phyloP scores from a whole-genome alignment of 2,329 filamentous ascomycete species.

The Aspergillus quadricinctus region DNA sequence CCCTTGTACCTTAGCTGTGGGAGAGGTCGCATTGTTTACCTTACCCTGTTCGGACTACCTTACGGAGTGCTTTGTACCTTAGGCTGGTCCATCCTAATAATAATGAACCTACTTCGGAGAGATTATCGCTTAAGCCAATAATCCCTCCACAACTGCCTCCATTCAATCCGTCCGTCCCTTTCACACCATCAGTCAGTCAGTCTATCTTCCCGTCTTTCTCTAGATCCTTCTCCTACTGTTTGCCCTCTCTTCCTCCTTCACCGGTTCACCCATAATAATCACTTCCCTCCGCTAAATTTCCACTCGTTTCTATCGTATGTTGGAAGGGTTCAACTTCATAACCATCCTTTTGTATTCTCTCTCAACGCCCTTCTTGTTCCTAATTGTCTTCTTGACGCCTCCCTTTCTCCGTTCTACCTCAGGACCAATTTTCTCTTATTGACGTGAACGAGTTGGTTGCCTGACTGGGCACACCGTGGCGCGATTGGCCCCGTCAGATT shows the following conservation, averaged over 20 bases:
- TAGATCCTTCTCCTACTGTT: background rate
- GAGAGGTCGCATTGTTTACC: background rate
- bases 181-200: constrained; percentile 5
- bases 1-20: background rate
- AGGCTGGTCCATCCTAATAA: background rate
- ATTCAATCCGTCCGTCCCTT: background rate
- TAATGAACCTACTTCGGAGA: background rate
- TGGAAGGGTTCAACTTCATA: background rate
- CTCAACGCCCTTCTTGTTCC: background rate
- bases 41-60: too few relatives aligned
- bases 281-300: background rate
- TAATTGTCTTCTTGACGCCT: background rate
- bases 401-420: background rate
- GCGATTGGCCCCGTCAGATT: background rate
- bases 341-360: background rate
- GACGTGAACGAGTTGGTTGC: background rate
- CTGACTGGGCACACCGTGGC: background rate
- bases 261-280: background rate
- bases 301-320: background rate
- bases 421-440: background rate
- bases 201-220: constrained; percentile 3
- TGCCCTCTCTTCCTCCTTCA: background rate
- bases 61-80: background rate
- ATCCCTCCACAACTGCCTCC: background rate
- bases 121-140: background rate